Conservation (phyloP, 2,329 filamentous ascomycete species). For the Hypoxylon sp. region DNA sequence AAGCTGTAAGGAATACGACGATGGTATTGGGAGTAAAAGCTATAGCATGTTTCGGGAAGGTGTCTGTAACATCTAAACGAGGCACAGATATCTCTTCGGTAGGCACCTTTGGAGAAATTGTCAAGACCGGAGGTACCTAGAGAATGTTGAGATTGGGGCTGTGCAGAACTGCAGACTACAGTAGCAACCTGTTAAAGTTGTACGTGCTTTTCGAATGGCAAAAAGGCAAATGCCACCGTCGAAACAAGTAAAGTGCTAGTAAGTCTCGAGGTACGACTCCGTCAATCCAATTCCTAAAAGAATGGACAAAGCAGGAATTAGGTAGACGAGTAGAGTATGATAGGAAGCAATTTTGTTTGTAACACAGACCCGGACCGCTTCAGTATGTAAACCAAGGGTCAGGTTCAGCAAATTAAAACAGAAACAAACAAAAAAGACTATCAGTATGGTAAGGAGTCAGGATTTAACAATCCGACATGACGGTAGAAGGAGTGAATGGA, state of each 20-base stretch:
- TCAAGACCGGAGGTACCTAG: conserved; percentile 35
- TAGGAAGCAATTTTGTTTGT: conserved; percentile 27
- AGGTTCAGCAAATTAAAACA: conserved; percentile 10
- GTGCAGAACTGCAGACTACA: conserved; percentile 11
- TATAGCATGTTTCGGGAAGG: conserved; percentile 45
- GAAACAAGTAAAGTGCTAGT: conserved; percentile 7
- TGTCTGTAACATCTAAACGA: conserved; percentile 35
- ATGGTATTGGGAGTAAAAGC: conserved; percentile 38
- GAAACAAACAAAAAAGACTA: conserved; percentile 21
- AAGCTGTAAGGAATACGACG: conserved; percentile 43
- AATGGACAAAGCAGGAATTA: conserved; percentile 23
- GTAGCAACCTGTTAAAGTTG: conserved; percentile 31
- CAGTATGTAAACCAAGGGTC: neutral
- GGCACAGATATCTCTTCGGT: conserved; percentile 26
- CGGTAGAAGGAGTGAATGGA: conserved; percentile 36
- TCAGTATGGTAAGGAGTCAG: conserved; percentile 19
- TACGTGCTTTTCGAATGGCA: conserved; percentile 12
- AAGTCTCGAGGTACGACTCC: conserved; percentile 15
- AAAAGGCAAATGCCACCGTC: conserved; percentile 21
- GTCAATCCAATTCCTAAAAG: conserved; percentile 12
- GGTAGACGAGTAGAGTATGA: conserved; percentile 10
- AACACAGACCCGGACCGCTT: conserved; percentile 19
- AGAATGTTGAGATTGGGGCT: conserved; percentile 24
- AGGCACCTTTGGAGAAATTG: conserved; percentile 24
- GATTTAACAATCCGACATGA: conserved; percentile 35